Base-by-base conservation (phyloP, 306 rosid genomes). In the Cicer pinnatifidum region DNA sequence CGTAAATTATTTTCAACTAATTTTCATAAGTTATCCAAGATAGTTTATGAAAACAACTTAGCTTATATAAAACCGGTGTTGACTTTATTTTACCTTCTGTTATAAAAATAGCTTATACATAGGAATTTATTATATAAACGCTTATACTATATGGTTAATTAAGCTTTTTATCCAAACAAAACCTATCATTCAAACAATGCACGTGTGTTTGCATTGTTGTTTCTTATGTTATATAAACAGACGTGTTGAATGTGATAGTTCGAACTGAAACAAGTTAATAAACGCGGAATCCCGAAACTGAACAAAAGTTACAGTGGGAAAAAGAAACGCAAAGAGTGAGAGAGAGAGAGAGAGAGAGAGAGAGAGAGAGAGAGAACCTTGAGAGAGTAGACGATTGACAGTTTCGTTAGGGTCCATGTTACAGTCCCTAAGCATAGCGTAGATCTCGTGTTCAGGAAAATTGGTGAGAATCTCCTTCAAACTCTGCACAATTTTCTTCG, bases 381-480 rank as follows among this genome's bases (percentile, higher is more conserved):
- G 99, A 0, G 97, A 79, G n/a, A 95, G 96, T 65, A 95, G 97
- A 69, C 97, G 99, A 87, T 88, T 90, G 74, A 95, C 96, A 57
- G 99, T 90, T 88, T 95, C 99, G 75, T 95, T 86, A 53, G 97
- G 99, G 97, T 95, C 99, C 99, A 95, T 95, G 87, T 95, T 92
- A 83, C 97, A 95, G 59, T 95, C 99, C 73, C 84, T 90, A 78
- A 95, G 97, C 51, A 83, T 81, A 47, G 91, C 90, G 59, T 95
- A 95, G 97, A 95, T 95, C 99, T 95, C 99, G 77, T 77, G 83
- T 35, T 95, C 99, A 8, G 96, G 90, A 58, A 89, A 83, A 86
- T 91, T 92, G 65, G 75, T 62, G 1, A 95, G 93, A 79, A 95
- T 88, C 88, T 95, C 99, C 84, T 87, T 95, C 85, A 95, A 82